Conservation (phyloP, 2,329 filamentous ascomycete genomes). For the Pyricularia pennisetigena region DNA sequence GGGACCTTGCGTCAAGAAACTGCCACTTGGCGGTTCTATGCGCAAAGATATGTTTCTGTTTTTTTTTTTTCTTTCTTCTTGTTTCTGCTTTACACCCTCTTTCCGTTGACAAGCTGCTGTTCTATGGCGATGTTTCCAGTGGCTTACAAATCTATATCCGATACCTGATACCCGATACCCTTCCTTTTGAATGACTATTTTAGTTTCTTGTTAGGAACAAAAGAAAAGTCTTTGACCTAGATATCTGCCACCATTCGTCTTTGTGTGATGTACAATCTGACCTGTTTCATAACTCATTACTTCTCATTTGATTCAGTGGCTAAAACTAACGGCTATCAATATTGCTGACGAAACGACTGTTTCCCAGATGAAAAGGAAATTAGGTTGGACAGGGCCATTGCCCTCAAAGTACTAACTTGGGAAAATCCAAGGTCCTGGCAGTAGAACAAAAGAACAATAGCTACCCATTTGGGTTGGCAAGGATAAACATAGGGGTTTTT, state of each 20-base stretch:
- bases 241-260: not conserved
- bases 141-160: too few species aligned
- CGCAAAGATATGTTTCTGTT: not conserved
- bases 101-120: too few species aligned
- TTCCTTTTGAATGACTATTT: not conserved
- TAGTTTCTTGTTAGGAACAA: not conserved
- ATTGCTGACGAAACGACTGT: not conserved
- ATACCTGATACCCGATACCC: not conserved
- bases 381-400: not conserved
- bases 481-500: not conserved
- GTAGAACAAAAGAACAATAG: not conserved
- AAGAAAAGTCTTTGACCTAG: not conserved
- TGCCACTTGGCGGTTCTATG: not conserved
- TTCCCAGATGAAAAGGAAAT: not conserved
- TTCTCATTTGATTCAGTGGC: not conserved
- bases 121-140: too few species aligned
- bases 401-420: not conserved
- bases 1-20: not conserved
- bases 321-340: not conserved
- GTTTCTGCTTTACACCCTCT: too few species aligned
- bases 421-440: not conserved
- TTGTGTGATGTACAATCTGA: too few species aligned
- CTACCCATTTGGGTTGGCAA: not conserved
- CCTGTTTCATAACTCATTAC: not conserved
- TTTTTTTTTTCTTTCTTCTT: not conserved